These are phyloP conservation scores for Penicillium bialowiezense DNA, from an alignment of 495 filamentous ascomycete genomes.

Conservation along the genomic window DNA sequence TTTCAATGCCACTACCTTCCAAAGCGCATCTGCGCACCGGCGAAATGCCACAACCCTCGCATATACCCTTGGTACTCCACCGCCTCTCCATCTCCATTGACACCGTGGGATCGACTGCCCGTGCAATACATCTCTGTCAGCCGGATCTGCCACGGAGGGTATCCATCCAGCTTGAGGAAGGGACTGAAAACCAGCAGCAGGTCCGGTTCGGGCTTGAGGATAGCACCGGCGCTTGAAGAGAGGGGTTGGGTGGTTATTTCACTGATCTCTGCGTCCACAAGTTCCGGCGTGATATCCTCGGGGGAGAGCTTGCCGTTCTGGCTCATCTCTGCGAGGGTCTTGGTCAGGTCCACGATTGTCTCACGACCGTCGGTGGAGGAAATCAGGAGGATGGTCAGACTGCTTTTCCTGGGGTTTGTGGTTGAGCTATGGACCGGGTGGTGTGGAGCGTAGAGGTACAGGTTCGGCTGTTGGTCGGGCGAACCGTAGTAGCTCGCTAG, in stretches of 20 bases:
- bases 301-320: slow-evolving; percentile 79
- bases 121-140: slow-evolving; percentile 87
- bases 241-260: slow-evolving; percentile 50
- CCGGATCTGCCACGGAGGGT: slow-evolving; percentile 94
- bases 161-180: slow-evolving; percentile 77
- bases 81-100: slow-evolving; percentile 42
- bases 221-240: slow-evolving; percentile 9
- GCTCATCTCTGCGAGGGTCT: slow-evolving; percentile 90
- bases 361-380: slow-evolving; percentile 86
- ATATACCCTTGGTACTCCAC: slow-evolving; percentile 96
- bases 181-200: slow-evolving; percentile 83
- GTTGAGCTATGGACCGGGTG: slow-evolving; percentile 36
- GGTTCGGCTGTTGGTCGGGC: slow-evolving; percentile 55
- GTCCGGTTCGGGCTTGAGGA: slow-evolving; percentile 68
- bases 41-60: slow-evolving; percentile 75
- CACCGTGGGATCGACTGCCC: slow-evolving; percentile 39
- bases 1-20: slow-evolving; percentile 55
- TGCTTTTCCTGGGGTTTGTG: slow-evolving; percentile 29
- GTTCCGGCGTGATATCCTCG: slow-evolving; percentile 74
- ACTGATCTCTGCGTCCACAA: slow-evolving; percentile 86
- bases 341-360: slow-evolving; percentile 91
- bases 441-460: slow-evolving; percentile 76
- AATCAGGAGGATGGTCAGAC: slow-evolving; percentile 80
- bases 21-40: slow-evolving; percentile 83
- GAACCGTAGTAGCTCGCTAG: slow-evolving; percentile 80